Conservation (phyloP, 768 basidiomycete species). For the Trametes cinnabarina region DNA sequence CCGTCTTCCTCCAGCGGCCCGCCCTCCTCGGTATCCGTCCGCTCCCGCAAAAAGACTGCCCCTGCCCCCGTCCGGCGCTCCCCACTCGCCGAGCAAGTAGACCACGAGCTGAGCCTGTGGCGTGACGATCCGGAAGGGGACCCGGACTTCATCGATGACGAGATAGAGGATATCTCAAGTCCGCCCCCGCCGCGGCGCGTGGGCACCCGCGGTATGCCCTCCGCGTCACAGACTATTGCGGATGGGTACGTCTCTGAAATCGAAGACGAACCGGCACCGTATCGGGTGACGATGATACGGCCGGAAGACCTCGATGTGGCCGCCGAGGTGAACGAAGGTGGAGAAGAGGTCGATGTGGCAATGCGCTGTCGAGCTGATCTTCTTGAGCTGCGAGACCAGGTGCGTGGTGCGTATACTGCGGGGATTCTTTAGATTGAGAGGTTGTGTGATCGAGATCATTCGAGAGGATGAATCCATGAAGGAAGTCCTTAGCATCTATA, state of each 20-base stretch:
- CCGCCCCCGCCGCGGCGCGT: conserved; percentile 8
- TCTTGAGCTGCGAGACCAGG: conserved; percentile 11
- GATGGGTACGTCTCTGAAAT: conserved; percentile 8
- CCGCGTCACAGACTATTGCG: conserved; percentile 13
- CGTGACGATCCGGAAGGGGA: conserved; percentile 15
- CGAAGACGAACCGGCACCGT: background rate
- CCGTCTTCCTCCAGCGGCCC: background rate
- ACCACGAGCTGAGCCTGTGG: conserved; percentile 2
- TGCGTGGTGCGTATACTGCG: background rate
- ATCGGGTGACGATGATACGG: background rate
- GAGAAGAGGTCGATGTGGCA: background rate
- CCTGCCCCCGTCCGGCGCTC: background rate
- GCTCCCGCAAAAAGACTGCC: background rate
- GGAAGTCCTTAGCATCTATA: background rate
- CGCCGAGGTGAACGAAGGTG: background rate
- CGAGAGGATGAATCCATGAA: background rate
- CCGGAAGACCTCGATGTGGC: background rate
- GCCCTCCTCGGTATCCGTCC: background rate
- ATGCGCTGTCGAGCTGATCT: conserved; percentile 14
- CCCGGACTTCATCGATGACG: conserved; percentile 11
- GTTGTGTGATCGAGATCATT: background rate
- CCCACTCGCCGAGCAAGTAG: background rate
- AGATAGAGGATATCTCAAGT: conserved; percentile 19
- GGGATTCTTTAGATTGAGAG: too few species aligned
- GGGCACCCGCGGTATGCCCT: conserved; percentile 13